Conservation (phyloP, 495 filamentous ascomycete genomes). For the Podospora pseudocomata region DNA sequence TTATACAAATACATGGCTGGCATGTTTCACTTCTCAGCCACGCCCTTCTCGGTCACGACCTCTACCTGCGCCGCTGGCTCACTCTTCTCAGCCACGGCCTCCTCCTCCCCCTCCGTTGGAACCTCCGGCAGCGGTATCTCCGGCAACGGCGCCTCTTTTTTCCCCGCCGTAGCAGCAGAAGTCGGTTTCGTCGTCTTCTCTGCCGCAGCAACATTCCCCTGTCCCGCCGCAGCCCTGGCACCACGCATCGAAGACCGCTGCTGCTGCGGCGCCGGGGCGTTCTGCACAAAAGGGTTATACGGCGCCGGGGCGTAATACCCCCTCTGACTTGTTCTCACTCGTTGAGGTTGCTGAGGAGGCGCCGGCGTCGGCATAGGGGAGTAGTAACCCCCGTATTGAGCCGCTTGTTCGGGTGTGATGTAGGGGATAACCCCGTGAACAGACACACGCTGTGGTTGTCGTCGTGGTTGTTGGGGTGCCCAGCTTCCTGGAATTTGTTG, state of each 20-base stretch:
- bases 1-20: no score
- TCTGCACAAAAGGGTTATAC: no score
- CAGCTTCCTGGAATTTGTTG: no score
- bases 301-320: background rate
- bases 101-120: background rate
- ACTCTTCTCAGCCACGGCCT: no score
- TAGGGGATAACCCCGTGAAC: background rate
- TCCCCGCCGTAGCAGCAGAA: no score
- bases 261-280: background rate
- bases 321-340: no score
- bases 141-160: background rate
- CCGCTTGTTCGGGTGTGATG: background rate
- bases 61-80: no score
- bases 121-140: background rate
- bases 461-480: background rate
- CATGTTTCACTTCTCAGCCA: no score
- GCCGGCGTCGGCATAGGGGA: constrained; percentile 6
- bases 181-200: no score
- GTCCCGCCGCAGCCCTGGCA: background rate
- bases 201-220: no score
- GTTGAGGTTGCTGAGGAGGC: background rate
- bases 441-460: background rate
- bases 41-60: no score
- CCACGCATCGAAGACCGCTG: background rate
- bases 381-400: constrained; percentile 20